phyloP scores from a whole-genome alignment of 495 filamentous ascomycete species.

The Geoglossum glabrum region DNA sequence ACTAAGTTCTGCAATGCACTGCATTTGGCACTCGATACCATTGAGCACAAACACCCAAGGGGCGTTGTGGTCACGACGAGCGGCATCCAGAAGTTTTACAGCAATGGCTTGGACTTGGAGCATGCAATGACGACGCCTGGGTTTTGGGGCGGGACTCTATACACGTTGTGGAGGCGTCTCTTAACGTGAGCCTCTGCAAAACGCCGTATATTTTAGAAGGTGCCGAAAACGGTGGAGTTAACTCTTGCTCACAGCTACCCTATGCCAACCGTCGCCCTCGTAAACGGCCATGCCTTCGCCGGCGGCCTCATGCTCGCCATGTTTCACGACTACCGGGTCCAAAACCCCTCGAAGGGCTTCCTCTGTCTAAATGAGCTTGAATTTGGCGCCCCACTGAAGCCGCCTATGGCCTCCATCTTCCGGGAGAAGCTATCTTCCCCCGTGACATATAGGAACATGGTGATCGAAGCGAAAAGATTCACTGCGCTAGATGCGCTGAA shows the following conservation, averaged over 20 bases:
- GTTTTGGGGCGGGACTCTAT: conserved; percentile 33
- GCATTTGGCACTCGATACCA: conserved; percentile 45
- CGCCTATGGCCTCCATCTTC: conserved; percentile 57
- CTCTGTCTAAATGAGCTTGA: conserved; percentile 63
- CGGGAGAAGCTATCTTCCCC: conserved; percentile 38
- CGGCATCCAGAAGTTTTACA: conserved; percentile 59
- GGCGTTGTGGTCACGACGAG: conserved; percentile 60
- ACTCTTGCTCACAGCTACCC: conserved; percentile 26
- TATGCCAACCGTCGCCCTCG: conserved; percentile 60
- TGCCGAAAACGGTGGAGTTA: not conserved
- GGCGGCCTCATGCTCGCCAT: conserved; percentile 63
- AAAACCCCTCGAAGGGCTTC: conserved; percentile 46
- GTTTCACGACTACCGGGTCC: conserved; percentile 67
- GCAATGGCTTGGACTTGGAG: conserved; percentile 54
- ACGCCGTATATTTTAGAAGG: not conserved
- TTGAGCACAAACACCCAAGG: conserved; percentile 43
- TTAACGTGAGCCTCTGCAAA: conserved; percentile 30
- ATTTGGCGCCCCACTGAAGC: conserved; percentile 48
- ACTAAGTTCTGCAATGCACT: conserved; percentile 43
- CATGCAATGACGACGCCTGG: conserved; percentile 26
- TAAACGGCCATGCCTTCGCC: conserved; percentile 71
- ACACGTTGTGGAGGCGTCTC: conserved; percentile 35
- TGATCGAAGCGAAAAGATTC: conserved; percentile 50
- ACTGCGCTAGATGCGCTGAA: conserved; percentile 35
- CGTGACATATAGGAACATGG: conserved; percentile 34